Base-by-base conservation (phyloP, 495 filamentous ascomycete species). In the Hypoxylon crocopeplum region DNA sequence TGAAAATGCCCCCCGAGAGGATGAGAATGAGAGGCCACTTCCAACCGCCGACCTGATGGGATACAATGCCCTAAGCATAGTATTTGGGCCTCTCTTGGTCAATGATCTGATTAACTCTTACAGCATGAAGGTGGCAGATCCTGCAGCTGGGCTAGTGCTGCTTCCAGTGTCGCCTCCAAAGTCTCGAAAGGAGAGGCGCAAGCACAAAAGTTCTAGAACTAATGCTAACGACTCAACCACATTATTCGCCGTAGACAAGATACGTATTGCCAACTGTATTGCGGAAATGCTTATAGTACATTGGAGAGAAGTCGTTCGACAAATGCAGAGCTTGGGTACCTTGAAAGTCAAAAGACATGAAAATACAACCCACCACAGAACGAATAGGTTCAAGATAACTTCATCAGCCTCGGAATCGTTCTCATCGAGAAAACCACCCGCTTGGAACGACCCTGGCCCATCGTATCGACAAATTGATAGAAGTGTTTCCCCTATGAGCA, bases 11-110 rank as follows among this genome's bases (percentile, higher is more conserved):
- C 70, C 72, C 1, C 73, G 78, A 24, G 79, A 82, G 46, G 77
- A 81, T 30, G 72, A 75, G 15, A 60, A 72, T 10, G 82, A 79
- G 2, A 59, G 69, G 19, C 80, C 80, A 0, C 64, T 81, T 13
- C 75, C 75, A 1, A 77, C 79, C 5, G 52, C 71, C 1, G 76
- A 82, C 33, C 40, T 84, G 15, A 86, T 88, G 84, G 83, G 80
- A 29, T 87, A 86, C 64, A 80, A 77, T 44, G 75, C 86, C 12
- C 67, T 89, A 36, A 80, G 86, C 3, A 84, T 87, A 34, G 69
- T 88, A 13, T 87, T 89, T 67, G 86, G 84, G 0, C 86, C 86
- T 8, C 73, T 89, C 0, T 70, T 89, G 10, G 68, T 87, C 12
- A 83, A 84, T 5, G 80, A 88, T 39, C 62, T 83, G 25, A 72